Evolutionary conservation across 2,329 filamentous ascomycete genomes (phyloP).

Genomic region (Fusarium xyrophilum): DNA sequence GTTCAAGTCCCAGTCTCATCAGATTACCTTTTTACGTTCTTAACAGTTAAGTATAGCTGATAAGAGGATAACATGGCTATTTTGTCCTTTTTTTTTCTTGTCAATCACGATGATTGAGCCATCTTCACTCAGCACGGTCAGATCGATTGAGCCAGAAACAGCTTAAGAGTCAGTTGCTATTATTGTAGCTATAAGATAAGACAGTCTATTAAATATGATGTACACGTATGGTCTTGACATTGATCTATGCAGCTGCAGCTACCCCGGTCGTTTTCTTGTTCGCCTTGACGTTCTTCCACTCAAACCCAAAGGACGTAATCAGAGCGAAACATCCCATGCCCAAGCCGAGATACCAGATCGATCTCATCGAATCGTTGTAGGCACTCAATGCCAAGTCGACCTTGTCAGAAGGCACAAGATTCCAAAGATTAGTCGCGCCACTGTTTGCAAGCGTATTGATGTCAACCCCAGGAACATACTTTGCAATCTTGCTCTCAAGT

Average conservation of each 20-base stretch:
- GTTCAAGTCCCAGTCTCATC: constrained; percentile 29
- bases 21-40: not conserved
- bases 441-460: not conserved
- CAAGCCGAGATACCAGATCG: constrained; percentile 12
- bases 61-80: too few species aligned
- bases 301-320: not conserved
- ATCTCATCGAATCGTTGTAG: constrained; percentile 16
- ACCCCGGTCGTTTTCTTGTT: not conserved
- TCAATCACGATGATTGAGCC: too few species aligned
- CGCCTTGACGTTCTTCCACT: constrained; percentile 17
- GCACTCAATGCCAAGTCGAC: not conserved
- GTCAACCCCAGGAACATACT: not conserved
- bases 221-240: rapidly evolving
- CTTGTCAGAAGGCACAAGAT: constrained; percentile 3
- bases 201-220: not conserved
- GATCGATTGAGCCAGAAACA: too few species aligned
- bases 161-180: too few species aligned
- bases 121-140: too few species aligned
- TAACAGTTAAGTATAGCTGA: too few species aligned
- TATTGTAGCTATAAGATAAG: too few species aligned
- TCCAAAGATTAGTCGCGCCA: constrained; percentile 1
- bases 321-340: constrained; percentile 3
- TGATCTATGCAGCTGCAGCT: rapidly evolving
- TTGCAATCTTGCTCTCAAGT: not conserved
- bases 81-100: too few species aligned